Base-by-base conservation (phyloP, 228 moss, liverwort and hornwort genomes). In the Sphagnum fallax region DNA sequence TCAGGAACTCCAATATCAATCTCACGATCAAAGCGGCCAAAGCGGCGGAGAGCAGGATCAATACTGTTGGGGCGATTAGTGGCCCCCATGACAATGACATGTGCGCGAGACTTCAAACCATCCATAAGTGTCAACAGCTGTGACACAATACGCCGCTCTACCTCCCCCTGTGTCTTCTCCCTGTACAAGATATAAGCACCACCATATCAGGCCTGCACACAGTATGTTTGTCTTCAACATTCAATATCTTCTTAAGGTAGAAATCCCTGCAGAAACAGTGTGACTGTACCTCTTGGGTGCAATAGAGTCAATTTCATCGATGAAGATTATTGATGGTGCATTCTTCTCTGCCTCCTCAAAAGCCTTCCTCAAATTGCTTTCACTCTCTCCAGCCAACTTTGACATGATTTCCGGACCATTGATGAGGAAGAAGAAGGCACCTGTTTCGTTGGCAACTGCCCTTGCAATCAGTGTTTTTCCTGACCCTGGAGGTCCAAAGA, bases 351-450 rank as follows among this genome's bases (percentile, higher is more conserved):
- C 82, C 67, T 79, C 79, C 76, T 79, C 76, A 60, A 83, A 83
- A 14, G 83, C 83, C 65, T 79, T 83, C 65, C 79, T 68, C 73
- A 83, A 61, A 61, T 83, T 83, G 55, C 83, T 83, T 67, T 83
- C 83, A 66, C 83, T 83, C 69, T 83, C 83, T 53, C 79, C 79
- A 32, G 83, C 83, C 50, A 83, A 62, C 62, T 79, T 93, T 0
- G 90, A 93, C 93, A 93, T 93, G 67, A 93, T 93, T 64, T 93
- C 93, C 0, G 90, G 93, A 61, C 93, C 93, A 50, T 93, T 93
- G 72, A 93, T 93, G 32, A 93, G 79, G 80, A 93, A 93, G 64
- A 82, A 82, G 47, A 82, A 82, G 9, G 79, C 79, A 16, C 82
- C 82, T 3, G 82, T 82, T 53, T 82, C 79, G n/a, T 83, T 83